phyloP scores from a whole-genome alignment of 1,139 yeast genomes.

The Pichia sp. region DNA sequence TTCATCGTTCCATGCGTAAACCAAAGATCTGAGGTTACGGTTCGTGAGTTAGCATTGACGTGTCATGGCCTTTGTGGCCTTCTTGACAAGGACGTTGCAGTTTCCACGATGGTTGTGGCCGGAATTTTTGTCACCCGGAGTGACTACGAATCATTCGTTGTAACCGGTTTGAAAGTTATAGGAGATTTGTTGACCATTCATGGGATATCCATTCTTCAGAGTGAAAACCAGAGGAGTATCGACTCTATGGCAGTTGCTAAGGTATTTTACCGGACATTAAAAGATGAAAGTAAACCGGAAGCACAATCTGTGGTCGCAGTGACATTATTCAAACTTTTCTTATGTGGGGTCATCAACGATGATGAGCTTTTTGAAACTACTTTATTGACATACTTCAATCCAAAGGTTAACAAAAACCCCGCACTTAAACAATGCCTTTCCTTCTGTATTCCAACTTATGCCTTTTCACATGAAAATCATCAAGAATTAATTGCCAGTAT shows the following conservation, averaged over 20 bases:
- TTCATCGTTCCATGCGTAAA: constrained; percentile 81
- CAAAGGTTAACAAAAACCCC: constrained; percentile 57
- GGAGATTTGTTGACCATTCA: constrained; percentile 76
- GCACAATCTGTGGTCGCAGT: constrained; percentile 82
- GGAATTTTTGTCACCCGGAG: constrained; percentile 55
- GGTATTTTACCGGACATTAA: constrained; percentile 63
- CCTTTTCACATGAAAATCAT: constrained; percentile 72
- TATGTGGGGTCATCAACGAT: constrained; percentile 72
- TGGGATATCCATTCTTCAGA: constrained; percentile 57
- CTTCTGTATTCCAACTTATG: constrained; percentile 86
- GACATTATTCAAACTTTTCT: constrained; percentile 76
- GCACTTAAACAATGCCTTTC: constrained; percentile 76
- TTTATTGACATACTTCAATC: constrained; percentile 71
- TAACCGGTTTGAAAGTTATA: constrained; percentile 62
- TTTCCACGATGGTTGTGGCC: constrained; percentile 52
- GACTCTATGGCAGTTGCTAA: constrained; percentile 57
- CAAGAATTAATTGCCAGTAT: constrained; percentile 64
- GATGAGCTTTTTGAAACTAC: constrained; percentile 70
- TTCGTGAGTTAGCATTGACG: constrained; percentile 65
- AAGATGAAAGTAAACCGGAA: constrained; percentile 53
- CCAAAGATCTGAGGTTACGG: constrained; percentile 48
- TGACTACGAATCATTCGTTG: constrained; percentile 58
- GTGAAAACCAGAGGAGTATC: constrained; percentile 57
- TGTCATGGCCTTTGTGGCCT: constrained; percentile 81
- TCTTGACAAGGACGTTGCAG: constrained; percentile 62